phyloP scores from a whole-genome alignment of 345 rosid species.

The Camelina sativa region DNA sequence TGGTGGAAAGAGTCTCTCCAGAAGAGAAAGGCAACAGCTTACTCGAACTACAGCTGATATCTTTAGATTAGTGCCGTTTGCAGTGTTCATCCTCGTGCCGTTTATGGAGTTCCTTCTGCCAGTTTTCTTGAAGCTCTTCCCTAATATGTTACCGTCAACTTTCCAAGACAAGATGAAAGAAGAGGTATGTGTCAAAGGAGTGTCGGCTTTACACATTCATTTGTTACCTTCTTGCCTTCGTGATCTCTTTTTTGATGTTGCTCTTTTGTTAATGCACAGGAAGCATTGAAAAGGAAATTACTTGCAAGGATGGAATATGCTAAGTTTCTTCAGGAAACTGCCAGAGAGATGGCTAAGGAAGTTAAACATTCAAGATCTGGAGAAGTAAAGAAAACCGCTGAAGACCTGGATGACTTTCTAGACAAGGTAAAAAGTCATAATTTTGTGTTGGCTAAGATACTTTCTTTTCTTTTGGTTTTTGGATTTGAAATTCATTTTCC shows the following conservation, averaged over 20 bases:
- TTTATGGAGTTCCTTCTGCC: constrained; percentile 82
- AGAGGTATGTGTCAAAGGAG: constrained; percentile 49
- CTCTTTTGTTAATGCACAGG: constrained; percentile 49
- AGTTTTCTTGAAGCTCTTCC: constrained; percentile 71
- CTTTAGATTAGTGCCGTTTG: constrained; percentile 83
- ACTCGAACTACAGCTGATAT: constrained; percentile 93
- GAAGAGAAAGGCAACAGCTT: constrained; percentile 93
- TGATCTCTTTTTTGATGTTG: constrained; percentile 25
- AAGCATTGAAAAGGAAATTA: constrained; percentile 72
- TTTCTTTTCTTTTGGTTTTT: constrained; percentile 4
- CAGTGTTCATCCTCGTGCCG: constrained; percentile 76
- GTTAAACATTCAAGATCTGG: constrained; percentile 81
- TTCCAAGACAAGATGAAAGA: constrained; percentile 86
- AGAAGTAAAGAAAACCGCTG: constrained; percentile 67
- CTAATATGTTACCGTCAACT: constrained; percentile 82
- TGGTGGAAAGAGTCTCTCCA: constrained; percentile 72
- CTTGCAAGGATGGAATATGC: constrained; percentile 76
- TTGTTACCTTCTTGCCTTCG: constrained; percentile 23
- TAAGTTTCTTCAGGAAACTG: constrained; percentile 84
- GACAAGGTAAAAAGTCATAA: constrained; percentile 50
- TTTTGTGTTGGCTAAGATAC: constrained; percentile 23
- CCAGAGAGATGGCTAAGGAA: constrained; percentile 92
- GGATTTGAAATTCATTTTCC: not conserved
- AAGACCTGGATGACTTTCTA: constrained; percentile 72
- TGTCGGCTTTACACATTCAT: constrained; percentile 7